Base-by-base conservation (phyloP, 768 basidiomycete genomes). In the Rhodocollybia butyracea region DNA sequence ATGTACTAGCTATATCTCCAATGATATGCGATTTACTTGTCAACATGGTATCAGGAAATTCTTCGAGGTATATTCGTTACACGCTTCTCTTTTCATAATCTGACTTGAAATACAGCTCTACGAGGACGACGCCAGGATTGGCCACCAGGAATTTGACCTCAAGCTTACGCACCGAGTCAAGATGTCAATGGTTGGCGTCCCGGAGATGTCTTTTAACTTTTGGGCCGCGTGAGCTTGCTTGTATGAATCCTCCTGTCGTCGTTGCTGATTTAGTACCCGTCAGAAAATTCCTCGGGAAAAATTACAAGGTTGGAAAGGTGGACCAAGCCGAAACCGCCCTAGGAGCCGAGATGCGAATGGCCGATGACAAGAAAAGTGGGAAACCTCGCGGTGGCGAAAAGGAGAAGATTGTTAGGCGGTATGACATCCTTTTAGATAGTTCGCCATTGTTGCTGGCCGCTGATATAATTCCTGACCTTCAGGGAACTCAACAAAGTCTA, bases 151-250 rank as follows among this genome's bases (percentile, higher is more conserved):
- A 54, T 99, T 99, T 66, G 97, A 98, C 63, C 74, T 99, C 55
- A 98, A 99, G 65, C 77, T 93, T 32, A 93, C 91, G 0, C 79
- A 87, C 54, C 76, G 97, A 58, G 97, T 98, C 43, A 98, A 98
- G 71, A 99, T 99, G 97, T 94, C 88, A 58, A 99, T 99, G 96
- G 96, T 96, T 51, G 97, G 97, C 34, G 95, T 98, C 5, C 97
- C 97, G 0, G 97, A 98, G 66, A 85, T 82, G 72, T 85, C 86
- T 2, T 95, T 99, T 72, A 93, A 95, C 63, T 88, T 89, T 63
- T 95, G 91, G 91, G 89, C 89, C 17, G 89, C 90, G 85, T 90
- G 69, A 74, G 85, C 79, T 10, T 32, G 30, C 17, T 6, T 5
- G 24, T 24, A 43, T 8, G 26, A 4, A 19, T 45, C 42, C 46